phyloP scores from a whole-genome alignment of 192 early-diverging fungal species.

The Kickxella alabastrina region DNA sequence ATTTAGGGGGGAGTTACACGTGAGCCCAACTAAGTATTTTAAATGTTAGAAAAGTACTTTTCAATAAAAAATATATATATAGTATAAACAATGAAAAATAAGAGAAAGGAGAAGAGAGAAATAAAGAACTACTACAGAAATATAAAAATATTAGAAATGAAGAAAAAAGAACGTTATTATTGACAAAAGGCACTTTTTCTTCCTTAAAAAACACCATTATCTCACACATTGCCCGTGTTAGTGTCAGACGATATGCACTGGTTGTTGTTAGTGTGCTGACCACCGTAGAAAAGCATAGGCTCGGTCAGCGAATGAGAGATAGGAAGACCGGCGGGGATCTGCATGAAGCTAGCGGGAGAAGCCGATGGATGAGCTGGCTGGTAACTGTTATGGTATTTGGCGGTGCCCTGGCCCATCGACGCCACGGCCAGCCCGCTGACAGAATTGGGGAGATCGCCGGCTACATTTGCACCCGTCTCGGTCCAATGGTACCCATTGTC shows the following conservation, averaged over 20 bases:
- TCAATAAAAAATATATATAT: no score
- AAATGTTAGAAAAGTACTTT: no score
- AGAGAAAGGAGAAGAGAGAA: not conserved
- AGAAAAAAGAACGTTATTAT: not conserved
- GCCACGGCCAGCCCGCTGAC: conserved; percentile 2
- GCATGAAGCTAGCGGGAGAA: conserved; percentile 15
- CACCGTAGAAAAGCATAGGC: conserved; percentile 19
- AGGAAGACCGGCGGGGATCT: conserved; percentile 27
- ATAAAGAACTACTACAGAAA: not conserved
- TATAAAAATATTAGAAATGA: not conserved
- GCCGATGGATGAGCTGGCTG: conserved; percentile 8
- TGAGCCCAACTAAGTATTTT: not conserved
- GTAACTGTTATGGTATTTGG: conserved; percentile 2
- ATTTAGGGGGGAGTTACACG: not conserved
- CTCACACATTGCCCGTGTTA: no score
- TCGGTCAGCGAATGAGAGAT: conserved; percentile 39
- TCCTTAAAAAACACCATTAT: no score
- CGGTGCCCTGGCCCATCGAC: not conserved
- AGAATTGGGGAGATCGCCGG: not conserved
- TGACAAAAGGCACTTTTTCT: not conserved
- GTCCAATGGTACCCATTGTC: not conserved
- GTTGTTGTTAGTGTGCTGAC: not conserved
- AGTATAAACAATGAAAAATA: not conserved
- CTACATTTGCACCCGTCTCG: not conserved
- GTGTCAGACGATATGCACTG: no score